Conservation (phyloP, 805 yeast species). For the Metschnikowia rubicola region DNA sequence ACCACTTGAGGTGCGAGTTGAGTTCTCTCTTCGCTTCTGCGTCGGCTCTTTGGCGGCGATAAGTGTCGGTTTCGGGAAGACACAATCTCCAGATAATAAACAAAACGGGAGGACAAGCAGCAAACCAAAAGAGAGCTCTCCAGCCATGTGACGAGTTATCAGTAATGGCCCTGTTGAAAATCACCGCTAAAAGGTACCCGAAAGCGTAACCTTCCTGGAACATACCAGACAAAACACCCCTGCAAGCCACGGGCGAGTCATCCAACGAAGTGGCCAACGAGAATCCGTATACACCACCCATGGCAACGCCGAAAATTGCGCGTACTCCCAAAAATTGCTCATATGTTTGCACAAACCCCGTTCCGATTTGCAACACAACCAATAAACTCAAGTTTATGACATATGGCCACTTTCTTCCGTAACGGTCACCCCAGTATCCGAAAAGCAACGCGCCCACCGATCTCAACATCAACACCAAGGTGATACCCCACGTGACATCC, state of each 20-base stretch:
- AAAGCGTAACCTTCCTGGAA: constrained; percentile 81
- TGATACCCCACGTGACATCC: constrained; percentile 66
- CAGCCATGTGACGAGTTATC: constrained; percentile 49
- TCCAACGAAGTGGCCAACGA: constrained; percentile 66
- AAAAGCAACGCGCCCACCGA: constrained; percentile 64
- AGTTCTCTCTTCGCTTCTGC: constrained; percentile 10
- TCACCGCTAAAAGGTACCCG: constrained; percentile 64
- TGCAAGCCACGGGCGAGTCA: constrained; percentile 55
- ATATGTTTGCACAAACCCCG: constrained; percentile 57
- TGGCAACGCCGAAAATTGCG: constrained; percentile 60
- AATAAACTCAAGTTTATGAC: constrained; percentile 44
- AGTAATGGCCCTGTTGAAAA: constrained; percentile 59
- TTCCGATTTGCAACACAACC: constrained; percentile 56
- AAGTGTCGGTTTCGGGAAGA: constrained; percentile 59
- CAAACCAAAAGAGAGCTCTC: constrained; percentile 68
- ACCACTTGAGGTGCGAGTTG: constrained; percentile 13
- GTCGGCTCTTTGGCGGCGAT: constrained; percentile 24
- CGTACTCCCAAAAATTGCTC: constrained; percentile 59
- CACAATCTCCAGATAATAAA: constrained; percentile 55
- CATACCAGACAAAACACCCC: constrained; percentile 62
- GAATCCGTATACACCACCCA: constrained; percentile 71
- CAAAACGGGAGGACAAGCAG: constrained; percentile 64
- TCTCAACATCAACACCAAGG: constrained; percentile 65
- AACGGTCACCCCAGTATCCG: constrained; percentile 57
- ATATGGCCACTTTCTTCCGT: constrained; percentile 61